These are phyloP conservation scores for Jacaranda copaia DNA, from an alignment of 257 asterid genomes.

Conservation along the genomic window DNA sequence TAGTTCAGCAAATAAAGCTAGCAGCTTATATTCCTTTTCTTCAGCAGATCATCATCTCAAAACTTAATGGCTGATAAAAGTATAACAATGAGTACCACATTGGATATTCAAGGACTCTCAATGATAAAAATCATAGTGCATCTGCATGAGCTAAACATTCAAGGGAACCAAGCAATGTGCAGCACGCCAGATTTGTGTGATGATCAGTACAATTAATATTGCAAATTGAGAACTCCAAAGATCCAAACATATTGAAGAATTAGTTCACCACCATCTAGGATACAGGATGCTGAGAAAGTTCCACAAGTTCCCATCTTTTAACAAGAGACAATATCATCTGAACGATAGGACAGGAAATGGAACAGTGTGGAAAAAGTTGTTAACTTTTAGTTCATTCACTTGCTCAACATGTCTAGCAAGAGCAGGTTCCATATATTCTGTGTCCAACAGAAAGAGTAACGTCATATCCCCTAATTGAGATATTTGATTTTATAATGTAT, in stretches of 20 bases:
- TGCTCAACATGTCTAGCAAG: neutral
- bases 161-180: too few species aligned
- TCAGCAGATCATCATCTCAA: neutral
- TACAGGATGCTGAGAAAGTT: neutral
- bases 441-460: neutral
- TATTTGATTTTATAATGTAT: neutral
- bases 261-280: conserved; percentile 2
- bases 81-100: too few species aligned
- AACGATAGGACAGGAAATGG: neutral
- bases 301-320: conserved; percentile 8
- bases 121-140: too few species aligned
- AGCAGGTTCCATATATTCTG: neutral
- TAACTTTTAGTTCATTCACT: neutral
- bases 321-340: neutral
- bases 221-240: neutral
- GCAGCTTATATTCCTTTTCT: neutral
- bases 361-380: neutral
- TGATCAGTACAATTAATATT: too few species aligned
- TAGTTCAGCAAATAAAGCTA: neutral
- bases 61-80: too few species aligned
- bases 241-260: neutral
- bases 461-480: neutral
- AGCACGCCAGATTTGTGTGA: too few species aligned
- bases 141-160: too few species aligned
- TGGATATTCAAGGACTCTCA: too few species aligned